Evolutionary conservation across 2,329 filamentous ascomycete species (phyloP), one percentile per base, ranked within the genome.

Genomic region (Coleophoma crateriformis): DNA sequence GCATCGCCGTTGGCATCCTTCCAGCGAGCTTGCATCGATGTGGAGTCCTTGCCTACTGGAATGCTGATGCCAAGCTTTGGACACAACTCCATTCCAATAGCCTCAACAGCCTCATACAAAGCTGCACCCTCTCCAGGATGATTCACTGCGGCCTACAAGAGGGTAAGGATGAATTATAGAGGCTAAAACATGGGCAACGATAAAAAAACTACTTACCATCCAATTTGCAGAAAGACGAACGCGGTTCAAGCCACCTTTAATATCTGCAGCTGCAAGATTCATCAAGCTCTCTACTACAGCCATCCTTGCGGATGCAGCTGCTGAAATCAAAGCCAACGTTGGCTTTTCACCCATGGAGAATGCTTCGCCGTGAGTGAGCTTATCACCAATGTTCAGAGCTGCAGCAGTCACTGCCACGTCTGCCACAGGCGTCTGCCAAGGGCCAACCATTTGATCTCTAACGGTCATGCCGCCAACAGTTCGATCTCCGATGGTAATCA

Each of bases 21-120:
- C 94, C 94, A 97, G 49, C 90, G 90, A 62, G 95, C 92, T 76
- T 96, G 96, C 94, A 99, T 97, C 3, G 91, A 96, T 69, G 95
- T 96, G 0, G 92, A 97, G 68, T 99, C 94, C 71, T 99, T 97
- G 49, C 94, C 94, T 8, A 97, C 94, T 4, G 94, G 94, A 52
- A 99, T 97, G 50, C 87, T 90, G 53, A 99, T 83, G 33, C 88
- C 90, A n/a, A 97, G 77, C 60, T 87, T 78, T 2, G 90, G 90
- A 69, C 94, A 99, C 8, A 99, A 76, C 44, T 95, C 87, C 81
- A 96, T 86, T 45, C 91, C 91, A 50, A 96, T 90, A 10, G 92
- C 90, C 65, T 95, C 81, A 2, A 96, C 94, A 32, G 91, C 94
- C 68, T 96, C 90, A 63, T 96, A 97, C 33, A 97, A 77, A 14